These are phyloP conservation scores for Paraleonurus japonicus DNA, from an alignment of 257 asterid species.

Conservation along the genomic window DNA sequence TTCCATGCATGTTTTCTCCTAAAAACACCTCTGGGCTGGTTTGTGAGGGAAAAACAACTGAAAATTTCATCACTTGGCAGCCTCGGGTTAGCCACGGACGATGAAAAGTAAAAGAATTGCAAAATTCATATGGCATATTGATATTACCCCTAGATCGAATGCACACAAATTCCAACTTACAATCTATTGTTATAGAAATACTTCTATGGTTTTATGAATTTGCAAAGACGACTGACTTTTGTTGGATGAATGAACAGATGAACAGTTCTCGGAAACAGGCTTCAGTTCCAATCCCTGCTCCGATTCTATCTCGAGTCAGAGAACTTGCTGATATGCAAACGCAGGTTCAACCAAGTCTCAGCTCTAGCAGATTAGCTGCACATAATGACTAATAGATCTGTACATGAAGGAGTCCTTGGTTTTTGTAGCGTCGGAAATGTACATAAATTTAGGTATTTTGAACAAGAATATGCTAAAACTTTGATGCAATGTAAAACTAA, in stretches of 20 bases:
- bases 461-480: constrained; percentile 18
- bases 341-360: constrained; percentile 44
- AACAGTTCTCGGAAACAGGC: constrained; percentile 64
- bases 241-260: constrained; percentile 39
- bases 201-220: background rate
- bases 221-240: background rate
- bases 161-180: background rate
- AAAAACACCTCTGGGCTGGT: background rate
- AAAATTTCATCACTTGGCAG: background rate
- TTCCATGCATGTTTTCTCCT: background rate
- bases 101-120: background rate
- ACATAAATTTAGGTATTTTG: constrained; percentile 15
- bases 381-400: constrained; percentile 33
- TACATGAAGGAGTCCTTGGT: constrained; percentile 45
- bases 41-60: background rate
- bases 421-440: constrained; percentile 43
- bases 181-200: background rate
- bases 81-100: background rate
- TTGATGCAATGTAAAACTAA: constrained; percentile 23
- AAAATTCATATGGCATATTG: background rate
- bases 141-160: background rate
- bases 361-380: constrained; percentile 44
- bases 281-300: constrained; percentile 68
- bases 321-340: constrained; percentile 81
- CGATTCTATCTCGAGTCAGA: constrained; percentile 75